Percentiles rank a stretch among this genome's conserved stretches.
These are phyloP conservation scores for Parietichytrium sp. DNA, from an alignment of 108 stramenopile genomes.

Conservation along the genomic window DNA sequence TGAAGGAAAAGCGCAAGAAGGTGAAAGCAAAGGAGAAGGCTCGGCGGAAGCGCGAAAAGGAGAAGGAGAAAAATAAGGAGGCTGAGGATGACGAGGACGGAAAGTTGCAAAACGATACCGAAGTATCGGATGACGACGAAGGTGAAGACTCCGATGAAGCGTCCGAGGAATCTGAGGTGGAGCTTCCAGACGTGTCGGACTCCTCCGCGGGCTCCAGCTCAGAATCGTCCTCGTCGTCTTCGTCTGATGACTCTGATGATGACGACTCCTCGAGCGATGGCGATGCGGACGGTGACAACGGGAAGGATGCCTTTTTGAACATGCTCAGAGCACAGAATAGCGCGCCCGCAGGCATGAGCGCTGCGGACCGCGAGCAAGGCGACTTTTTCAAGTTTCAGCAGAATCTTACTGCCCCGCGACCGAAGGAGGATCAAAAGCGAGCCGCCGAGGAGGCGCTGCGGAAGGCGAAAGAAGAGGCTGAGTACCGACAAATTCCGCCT, in stretches of 20 bases:
- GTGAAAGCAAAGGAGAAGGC: neutral
- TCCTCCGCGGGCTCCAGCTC: neutral
- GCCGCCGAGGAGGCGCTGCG: neutral
- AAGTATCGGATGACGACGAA: neutral
- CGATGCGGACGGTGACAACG: neutral
- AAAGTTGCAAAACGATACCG: neutral
- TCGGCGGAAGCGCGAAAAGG: conserved; percentile 10
- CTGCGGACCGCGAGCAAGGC: neutral
- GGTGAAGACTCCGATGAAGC: neutral
- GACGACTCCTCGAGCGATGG: too few relatives aligned
- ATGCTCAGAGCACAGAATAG: neutral
- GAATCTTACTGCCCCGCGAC: neutral
- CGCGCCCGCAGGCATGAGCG: neutral
- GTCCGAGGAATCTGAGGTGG: neutral
- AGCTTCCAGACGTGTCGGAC: neutral
- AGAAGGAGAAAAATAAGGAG: neutral
- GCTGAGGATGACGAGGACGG: neutral
- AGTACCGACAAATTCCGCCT: neutral
- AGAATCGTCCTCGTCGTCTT: neutral
- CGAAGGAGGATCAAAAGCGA: conserved; percentile 9
- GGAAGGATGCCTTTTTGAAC: neutral
- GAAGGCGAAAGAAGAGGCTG: neutral
- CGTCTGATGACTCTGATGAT: neutral
- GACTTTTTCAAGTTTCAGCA: neutral
- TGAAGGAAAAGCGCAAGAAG: conserved; percentile 24